Conservation (phyloP, 2,329 filamentous ascomycete genomes). For the Diaporthe sp. region DNA sequence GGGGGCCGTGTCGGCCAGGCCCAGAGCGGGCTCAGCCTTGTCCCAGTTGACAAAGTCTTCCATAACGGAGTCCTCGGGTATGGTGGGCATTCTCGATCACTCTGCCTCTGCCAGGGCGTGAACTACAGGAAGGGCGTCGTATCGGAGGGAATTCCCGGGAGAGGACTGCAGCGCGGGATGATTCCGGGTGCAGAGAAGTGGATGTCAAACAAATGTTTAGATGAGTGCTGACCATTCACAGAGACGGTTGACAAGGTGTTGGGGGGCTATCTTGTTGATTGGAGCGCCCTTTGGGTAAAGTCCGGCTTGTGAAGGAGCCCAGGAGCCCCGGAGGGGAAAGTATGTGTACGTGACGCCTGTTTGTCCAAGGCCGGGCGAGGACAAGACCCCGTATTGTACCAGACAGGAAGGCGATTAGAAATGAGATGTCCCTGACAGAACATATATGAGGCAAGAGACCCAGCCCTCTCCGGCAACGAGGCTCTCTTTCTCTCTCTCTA, state of each 20-base stretch:
- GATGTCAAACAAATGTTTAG: slow-evolving; percentile 16
- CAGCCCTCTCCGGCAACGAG: not conserved
- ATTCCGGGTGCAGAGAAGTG: slow-evolving; percentile 18
- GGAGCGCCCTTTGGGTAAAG: slow-evolving; percentile 13
- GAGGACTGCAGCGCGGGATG: slow-evolving; percentile 14
- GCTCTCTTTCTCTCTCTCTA: not conserved
- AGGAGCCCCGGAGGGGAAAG: not conserved
- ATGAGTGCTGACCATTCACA: slow-evolving; percentile 25
- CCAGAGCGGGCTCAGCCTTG: slow-evolving; percentile 51
- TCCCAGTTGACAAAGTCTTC: slow-evolving; percentile 75
- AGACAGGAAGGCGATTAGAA: slow-evolving; percentile 4
- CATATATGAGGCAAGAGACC: slow-evolving; percentile 8
- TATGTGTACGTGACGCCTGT: not conserved
- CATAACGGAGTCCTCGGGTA: slow-evolving; percentile 45
- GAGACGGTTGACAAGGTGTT: not conserved
- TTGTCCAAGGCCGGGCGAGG: not conserved
- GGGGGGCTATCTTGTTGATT: slow-evolving; percentile 8
- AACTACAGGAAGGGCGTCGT: slow-evolving; percentile 30
- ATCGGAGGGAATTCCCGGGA: slow-evolving; percentile 13
- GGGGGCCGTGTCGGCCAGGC: slow-evolving; percentile 40
- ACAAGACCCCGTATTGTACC: slow-evolving; percentile 1
- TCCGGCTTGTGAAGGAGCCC: slow-evolving; percentile 14
- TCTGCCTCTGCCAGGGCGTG: slow-evolving; percentile 24
- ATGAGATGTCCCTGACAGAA: slow-evolving; percentile 19
- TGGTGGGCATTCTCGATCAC: slow-evolving; percentile 35